phyloP scores from a whole-genome alignment of 495 filamentous ascomycete genomes.

The Aspergillus olivimuriae region DNA sequence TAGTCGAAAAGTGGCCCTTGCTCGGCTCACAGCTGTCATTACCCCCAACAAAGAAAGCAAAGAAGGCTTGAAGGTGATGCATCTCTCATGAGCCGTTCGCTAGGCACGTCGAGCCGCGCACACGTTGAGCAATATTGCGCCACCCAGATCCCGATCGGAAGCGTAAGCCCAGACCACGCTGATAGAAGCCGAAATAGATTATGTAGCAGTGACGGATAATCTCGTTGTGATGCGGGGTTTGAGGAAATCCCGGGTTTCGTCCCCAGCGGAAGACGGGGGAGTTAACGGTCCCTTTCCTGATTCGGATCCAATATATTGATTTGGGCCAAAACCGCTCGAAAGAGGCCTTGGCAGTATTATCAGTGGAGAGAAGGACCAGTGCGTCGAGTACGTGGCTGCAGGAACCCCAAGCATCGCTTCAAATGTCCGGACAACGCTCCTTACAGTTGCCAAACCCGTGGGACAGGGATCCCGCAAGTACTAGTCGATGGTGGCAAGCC shows the following conservation, averaged over 20 bases:
- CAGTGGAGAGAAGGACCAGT: conserved; percentile 5
- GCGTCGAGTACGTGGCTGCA: conserved; percentile 4
- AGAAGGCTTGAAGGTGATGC: too few relatives aligned
- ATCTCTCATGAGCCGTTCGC: too few relatives aligned
- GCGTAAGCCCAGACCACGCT: too few relatives aligned
- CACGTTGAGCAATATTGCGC: not conserved
- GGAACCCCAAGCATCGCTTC: conserved; percentile 6
- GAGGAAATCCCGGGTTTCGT: not conserved
- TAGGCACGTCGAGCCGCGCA: too few relatives aligned
- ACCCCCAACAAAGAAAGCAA: too few relatives aligned
- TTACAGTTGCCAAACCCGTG: conserved; percentile 21
- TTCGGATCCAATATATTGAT: conserved; percentile 14
- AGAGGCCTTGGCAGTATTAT: conserved; percentile 6
- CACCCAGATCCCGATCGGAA: not conserved
- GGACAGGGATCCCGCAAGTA: conserved; percentile 9
- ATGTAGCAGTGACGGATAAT: not conserved
- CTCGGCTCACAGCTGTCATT: too few relatives aligned
- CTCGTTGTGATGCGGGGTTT: not conserved
- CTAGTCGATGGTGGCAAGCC: not conserved
- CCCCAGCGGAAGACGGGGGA: too few relatives aligned
- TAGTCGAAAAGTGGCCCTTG: too few relatives aligned
- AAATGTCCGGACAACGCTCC: conserved; percentile 15
- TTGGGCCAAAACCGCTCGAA: not conserved
- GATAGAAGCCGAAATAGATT: too few relatives aligned
- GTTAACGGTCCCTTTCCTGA: not conserved